Conservation (phyloP, 2,329 filamentous ascomycete species). For the Chaetomiaceae sp. region DNA sequence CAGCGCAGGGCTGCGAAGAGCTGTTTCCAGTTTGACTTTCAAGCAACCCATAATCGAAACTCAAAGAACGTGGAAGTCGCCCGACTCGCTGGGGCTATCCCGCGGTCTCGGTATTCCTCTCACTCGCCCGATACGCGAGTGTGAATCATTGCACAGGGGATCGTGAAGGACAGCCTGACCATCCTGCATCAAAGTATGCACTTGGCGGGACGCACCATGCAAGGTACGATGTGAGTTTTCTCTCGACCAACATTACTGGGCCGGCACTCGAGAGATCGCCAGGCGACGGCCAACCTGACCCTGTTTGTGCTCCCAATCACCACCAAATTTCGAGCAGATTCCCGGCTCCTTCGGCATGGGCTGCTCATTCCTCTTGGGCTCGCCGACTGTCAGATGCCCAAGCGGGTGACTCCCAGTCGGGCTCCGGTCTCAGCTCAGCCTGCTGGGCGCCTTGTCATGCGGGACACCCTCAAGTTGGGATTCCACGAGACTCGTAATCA, state of each 20-base stretch:
- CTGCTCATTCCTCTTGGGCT: slow-evolving; percentile 7
- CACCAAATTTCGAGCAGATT: slow-evolving; percentile 4
- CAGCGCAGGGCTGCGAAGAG: slow-evolving; percentile 9
- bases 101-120: not conserved
- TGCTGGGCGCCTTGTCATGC: slow-evolving; percentile 17
- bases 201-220: slow-evolving; percentile 25
- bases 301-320: not conserved
- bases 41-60: too few species aligned
- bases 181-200: slow-evolving; percentile 14
- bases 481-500: slow-evolving; percentile 12
- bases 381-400: slow-evolving; percentile 20
- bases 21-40: too few species aligned
- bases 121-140: slow-evolving; percentile 5
- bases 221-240: slow-evolving; percentile 22
- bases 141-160: slow-evolving; percentile 7
- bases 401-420: slow-evolving; percentile 16
- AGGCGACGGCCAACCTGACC: not conserved
- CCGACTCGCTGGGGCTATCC: slow-evolving; percentile 5
- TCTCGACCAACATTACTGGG: not conserved
- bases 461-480: slow-evolving; percentile 12
- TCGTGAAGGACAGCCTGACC: slow-evolving; percentile 6
- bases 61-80: too few species aligned
- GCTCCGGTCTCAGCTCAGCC: slow-evolving; percentile 20
- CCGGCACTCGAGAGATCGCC: not conserved
- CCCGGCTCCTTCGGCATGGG: slow-evolving; percentile 19